Conservation (phyloP, 768 basidiomycete species). For the Leccinum sublutescens region DNA sequence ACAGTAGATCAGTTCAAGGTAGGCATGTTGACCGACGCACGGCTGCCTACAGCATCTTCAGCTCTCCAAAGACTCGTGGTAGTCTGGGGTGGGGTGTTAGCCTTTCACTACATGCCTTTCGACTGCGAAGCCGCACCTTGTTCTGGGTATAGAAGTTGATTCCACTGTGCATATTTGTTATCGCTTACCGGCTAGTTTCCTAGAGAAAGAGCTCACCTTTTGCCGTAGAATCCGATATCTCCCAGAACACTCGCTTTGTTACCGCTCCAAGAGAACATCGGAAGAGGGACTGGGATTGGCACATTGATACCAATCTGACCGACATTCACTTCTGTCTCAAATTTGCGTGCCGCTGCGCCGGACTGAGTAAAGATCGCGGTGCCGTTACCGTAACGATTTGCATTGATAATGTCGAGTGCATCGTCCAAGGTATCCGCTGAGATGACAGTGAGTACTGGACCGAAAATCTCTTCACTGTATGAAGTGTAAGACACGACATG, state of each 20-base stretch:
- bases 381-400: constrained; percentile 90
- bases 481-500: constrained; percentile 1
- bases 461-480: constrained; percentile 89
- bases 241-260: constrained; percentile 87
- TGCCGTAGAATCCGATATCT: constrained; percentile 90
- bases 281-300: constrained; percentile 87
- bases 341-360: constrained; percentile 92
- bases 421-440: constrained; percentile 84
- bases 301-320: constrained; percentile 95
- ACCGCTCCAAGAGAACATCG: constrained; percentile 97
- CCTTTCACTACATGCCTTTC: neutral
- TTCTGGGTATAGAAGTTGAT: constrained; percentile 96
- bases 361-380: constrained; percentile 96
- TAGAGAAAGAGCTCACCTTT: constrained; percentile 47
- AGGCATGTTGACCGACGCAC: constrained; percentile 86
- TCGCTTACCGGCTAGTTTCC: neutral
- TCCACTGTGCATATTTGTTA: constrained; percentile 46
- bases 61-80: constrained; percentile 91
- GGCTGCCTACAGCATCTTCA: constrained; percentile 76
- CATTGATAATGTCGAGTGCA: constrained; percentile 85
- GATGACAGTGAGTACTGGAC: constrained; percentile 80
- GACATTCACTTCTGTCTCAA: constrained; percentile 83
- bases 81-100: constrained; percentile 51
- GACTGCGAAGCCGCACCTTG: constrained; percentile 52
- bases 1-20: constrained; percentile 47